Percentiles rank a stretch among this genome's conserved stretches.
Conservation (phyloP, 2,329 filamentous ascomycete species). For the Aspergillus aculeatinus region DNA sequence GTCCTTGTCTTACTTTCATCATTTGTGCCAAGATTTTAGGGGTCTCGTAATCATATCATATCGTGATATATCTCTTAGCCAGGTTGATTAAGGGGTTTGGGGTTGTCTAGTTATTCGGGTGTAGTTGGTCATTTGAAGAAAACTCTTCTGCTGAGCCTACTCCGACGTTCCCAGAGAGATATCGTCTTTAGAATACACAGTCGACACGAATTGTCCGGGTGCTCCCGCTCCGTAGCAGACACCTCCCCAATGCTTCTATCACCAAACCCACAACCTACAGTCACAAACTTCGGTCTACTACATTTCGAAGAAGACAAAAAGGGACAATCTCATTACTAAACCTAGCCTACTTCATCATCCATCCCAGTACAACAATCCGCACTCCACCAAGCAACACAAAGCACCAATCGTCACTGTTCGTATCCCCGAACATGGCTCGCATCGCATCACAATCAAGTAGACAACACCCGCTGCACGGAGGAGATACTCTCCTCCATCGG, state of each 20-base stretch:
- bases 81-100: too few species aligned
- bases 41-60: not conserved
- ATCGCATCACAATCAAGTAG: not conserved
- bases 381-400: not conserved
- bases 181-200: too few species aligned
- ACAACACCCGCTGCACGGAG: constrained; percentile 6
- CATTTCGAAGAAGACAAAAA: too few species aligned
- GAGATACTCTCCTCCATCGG: constrained; percentile 51
- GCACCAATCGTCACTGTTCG: not conserved
- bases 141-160: too few species aligned
- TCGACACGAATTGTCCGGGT: too few species aligned
- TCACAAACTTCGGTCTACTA: too few species aligned
- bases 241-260: not conserved
- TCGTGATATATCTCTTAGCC: not conserved
- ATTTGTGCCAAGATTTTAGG: not conserved
- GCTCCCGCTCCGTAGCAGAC: not conserved
- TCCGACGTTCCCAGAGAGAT: too few species aligned
- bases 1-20: not conserved
- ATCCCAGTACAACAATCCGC: not conserved
- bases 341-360: not conserved
- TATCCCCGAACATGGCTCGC: too few species aligned
- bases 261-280: too few species aligned
- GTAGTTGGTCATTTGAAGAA: too few species aligned
- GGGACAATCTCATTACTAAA: not conserved
- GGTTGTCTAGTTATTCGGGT: too few species aligned